phyloP scores from a whole-genome alignment of 805 yeast species.

The Saccharomycopsis guyanensis region DNA sequence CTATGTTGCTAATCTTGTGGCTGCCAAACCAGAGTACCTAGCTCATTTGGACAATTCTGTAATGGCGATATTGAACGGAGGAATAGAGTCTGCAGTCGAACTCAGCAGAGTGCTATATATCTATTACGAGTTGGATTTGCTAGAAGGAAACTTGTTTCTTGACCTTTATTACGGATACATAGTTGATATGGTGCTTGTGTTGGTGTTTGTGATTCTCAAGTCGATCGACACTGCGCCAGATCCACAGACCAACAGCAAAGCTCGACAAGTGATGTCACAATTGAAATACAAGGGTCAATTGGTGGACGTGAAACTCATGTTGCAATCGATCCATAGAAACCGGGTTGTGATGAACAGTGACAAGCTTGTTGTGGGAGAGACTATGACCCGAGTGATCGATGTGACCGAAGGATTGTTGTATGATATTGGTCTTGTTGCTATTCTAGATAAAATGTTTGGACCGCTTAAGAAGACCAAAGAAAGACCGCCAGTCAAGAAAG shows the following conservation, averaged over 20 bases:
- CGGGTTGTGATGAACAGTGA: constrained; percentile 23
- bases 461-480: background rate
- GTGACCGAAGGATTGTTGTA: constrained; percentile 35
- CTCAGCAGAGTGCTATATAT: constrained; percentile 33
- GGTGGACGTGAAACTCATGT: constrained; percentile 22
- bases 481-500: background rate
- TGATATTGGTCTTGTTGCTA: constrained; percentile 33
- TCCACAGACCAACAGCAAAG: constrained; percentile 19
- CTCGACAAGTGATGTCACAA: background rate
- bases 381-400: constrained; percentile 37
- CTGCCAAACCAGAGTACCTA: constrained; percentile 28
- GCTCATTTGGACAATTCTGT: constrained; percentile 36
- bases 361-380: constrained; percentile 30
- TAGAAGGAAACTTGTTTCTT: constrained; percentile 38
- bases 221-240: constrained; percentile 11
- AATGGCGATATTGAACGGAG: constrained; percentile 32
- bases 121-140: constrained; percentile 31
- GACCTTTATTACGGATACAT: constrained; percentile 40
- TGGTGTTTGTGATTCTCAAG: constrained; percentile 31
- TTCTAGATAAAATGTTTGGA: constrained; percentile 22
- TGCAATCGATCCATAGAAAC: constrained; percentile 23
- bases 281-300: constrained; percentile 1
- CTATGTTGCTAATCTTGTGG: constrained; percentile 29
- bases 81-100: constrained; percentile 34
- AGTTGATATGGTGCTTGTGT: constrained; percentile 34